phyloP scores from a whole-genome alignment of 176 grass and related monocot species.

The Lolium multiflorum region DNA sequence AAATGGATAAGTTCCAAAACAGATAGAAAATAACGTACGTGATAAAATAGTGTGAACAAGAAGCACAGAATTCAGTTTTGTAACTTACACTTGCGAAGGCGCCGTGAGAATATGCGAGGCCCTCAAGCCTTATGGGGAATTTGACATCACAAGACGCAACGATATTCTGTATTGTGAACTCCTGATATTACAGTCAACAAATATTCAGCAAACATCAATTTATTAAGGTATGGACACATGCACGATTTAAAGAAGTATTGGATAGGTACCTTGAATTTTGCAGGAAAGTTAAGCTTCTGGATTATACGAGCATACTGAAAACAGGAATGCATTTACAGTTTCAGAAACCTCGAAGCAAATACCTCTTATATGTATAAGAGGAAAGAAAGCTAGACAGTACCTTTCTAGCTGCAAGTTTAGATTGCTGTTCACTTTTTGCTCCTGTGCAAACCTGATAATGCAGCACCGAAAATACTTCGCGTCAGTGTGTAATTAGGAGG shows the following conservation, averaged over 20 bases:
- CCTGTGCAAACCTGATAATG: slow-evolving; percentile 69
- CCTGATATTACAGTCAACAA: slow-evolving; percentile 34
- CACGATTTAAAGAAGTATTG: neutral
- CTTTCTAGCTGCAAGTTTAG: slow-evolving; percentile 73
- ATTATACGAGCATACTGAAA: slow-evolving; percentile 79
- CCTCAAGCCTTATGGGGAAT: slow-evolving; percentile 75
- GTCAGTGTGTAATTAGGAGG: neutral
- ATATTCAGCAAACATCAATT: slow-evolving; percentile 8
- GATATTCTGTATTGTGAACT: slow-evolving; percentile 78
- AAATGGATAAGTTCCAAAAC: neutral
- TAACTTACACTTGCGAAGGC: slow-evolving; percentile 73
- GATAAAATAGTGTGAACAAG: neutral
- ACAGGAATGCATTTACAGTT: slow-evolving; percentile 11
- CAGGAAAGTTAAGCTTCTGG: slow-evolving; percentile 76
- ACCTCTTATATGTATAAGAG: neutral
- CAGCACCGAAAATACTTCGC: neutral
- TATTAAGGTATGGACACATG: neutral
- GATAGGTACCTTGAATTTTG: slow-evolving; percentile 72
- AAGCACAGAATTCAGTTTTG: slow-evolving; percentile 41
- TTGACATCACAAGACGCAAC: slow-evolving; percentile 78
- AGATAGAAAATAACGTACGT: neutral
- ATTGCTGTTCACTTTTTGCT: slow-evolving; percentile 75
- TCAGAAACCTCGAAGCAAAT: neutral
- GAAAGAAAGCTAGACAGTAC: slow-evolving; percentile 25
- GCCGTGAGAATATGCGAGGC: slow-evolving; percentile 72